These are phyloP conservation scores for Pseudogymnoascus sp. DNA, from an alignment of 2,329 filamentous ascomycete species.

Conservation along the genomic window DNA sequence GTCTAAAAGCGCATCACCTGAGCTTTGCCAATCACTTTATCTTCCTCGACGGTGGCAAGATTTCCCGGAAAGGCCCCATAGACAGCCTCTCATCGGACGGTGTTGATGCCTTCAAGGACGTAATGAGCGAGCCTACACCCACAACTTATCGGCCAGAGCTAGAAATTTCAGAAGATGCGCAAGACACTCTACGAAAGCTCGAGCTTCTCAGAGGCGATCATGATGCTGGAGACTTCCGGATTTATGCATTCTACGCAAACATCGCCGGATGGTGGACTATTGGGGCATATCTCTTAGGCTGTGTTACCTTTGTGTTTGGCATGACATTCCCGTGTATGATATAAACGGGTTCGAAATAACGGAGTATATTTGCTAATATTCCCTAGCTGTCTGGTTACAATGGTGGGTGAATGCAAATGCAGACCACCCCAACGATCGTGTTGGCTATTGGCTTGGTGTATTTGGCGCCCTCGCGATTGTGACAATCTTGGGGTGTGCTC, in stretches of 20 bases:
- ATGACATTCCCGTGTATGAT: constrained; percentile 19
- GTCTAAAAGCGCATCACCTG: constrained; percentile 13
- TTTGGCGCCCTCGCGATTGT: constrained; percentile 11
- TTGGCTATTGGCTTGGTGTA: constrained; percentile 19
- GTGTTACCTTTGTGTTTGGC: constrained; percentile 20
- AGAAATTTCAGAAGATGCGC: background rate
- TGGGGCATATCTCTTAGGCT: constrained; percentile 17
- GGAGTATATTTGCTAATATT: background rate
- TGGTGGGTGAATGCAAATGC: constrained; percentile 26
- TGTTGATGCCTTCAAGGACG: background rate
- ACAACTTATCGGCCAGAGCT: background rate
- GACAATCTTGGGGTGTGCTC: background rate
- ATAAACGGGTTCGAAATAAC: background rate
- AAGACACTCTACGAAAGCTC: background rate
- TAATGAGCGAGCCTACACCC: background rate
- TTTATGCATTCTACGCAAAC: constrained; percentile 18
- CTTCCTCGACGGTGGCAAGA: background rate
- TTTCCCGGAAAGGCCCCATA: background rate
- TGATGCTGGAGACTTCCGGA: constrained; percentile 15
- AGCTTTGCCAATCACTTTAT: constrained; percentile 15
- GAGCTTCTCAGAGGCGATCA: background rate
- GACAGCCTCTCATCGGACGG: background rate
- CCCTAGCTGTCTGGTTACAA: constrained; percentile 26
- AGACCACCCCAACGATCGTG: constrained; percentile 13
- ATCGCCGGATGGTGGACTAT: constrained; percentile 16